Percentiles rank a stretch among this genome's conserved stretches.
These are phyloP conservation scores for Phytophthora sojae DNA, from an alignment of 352 stramenopile genomes.

Conservation along the genomic window DNA sequence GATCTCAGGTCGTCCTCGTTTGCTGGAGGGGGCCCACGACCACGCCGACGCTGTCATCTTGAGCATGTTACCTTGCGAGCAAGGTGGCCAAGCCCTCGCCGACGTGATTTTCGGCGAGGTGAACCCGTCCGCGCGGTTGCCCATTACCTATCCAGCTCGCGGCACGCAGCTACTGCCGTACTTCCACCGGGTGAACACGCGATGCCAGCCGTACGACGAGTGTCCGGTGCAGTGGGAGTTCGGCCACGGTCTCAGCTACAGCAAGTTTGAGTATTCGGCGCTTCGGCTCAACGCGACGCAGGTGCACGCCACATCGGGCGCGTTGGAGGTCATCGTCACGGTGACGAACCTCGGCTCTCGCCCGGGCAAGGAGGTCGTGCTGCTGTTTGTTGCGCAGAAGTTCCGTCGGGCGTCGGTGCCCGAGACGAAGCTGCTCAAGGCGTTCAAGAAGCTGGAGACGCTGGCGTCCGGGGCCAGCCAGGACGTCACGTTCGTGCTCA, in stretches of 20 bases:
- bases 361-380: conserved; percentile 66
- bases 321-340: conserved; percentile 56
- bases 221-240: conserved; percentile 72
- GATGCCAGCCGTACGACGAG: conserved; percentile 60
- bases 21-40: conserved; percentile 57
- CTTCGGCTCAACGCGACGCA: conserved; percentile 51
- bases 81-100: conserved; percentile 76
- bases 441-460: conserved; percentile 73
- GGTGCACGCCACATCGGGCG: conserved; percentile 35
- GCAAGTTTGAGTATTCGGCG: conserved; percentile 65
- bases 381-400: conserved; percentile 76
- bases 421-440: conserved; percentile 81
- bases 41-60: conserved; percentile 66
- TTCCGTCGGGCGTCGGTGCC: conserved; percentile 60
- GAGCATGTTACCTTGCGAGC: conserved; percentile 80
- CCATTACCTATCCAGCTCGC: conserved; percentile 79
- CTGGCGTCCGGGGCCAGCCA: conserved; percentile 30
- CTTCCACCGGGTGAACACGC: conserved; percentile 72
- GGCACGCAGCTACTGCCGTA: conserved; percentile 65
- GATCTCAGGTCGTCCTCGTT: conserved; percentile 66
- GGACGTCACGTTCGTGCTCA: conserved; percentile 58
- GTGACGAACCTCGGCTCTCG: conserved; percentile 67
- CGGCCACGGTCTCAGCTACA: conserved; percentile 76
- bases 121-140: conserved; percentile 78
- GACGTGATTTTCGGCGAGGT: conserved; percentile 73